phyloP scores from a whole-genome alignment of 73 alveolate species.

The Paramecium octaurelia region DNA sequence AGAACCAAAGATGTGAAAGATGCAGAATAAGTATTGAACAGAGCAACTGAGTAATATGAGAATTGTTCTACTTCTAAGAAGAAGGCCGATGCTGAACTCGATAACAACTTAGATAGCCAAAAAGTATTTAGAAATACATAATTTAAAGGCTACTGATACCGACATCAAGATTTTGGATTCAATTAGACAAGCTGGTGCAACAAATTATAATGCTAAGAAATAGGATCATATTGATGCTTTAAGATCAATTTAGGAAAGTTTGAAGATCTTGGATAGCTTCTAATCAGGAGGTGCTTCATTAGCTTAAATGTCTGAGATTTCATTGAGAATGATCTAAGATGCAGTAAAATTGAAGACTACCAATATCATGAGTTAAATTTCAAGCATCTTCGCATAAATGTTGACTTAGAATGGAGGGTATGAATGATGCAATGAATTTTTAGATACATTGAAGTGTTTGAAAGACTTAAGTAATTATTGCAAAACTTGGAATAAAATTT shows the following conservation, averaged over 20 bases:
- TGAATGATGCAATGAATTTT: neutral
- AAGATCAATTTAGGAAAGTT: slow-evolving; percentile 7
- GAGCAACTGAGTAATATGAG: slow-evolving; percentile 47
- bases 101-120: slow-evolving; percentile 9
- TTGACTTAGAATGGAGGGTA: slow-evolving; percentile 36
- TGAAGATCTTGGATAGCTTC: slow-evolving; percentile 20
- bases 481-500: slow-evolving; percentile 24
- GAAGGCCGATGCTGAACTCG: slow-evolving; percentile 28
- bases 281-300: slow-evolving; percentile 46
- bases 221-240: slow-evolving; percentile 41
- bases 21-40: slow-evolving; percentile 40
- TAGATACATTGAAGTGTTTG: slow-evolving; percentile 33
- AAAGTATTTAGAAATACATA: neutral
- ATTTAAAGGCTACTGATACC: neutral
- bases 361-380: neutral
- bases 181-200: slow-evolving; percentile 12
- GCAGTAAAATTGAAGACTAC: slow-evolving; percentile 20
- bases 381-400: slow-evolving; percentile 39
- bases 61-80: slow-evolving; percentile 29
- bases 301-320: slow-evolving; percentile 20
- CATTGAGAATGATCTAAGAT: slow-evolving; percentile 17
- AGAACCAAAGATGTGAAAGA: slow-evolving; percentile 44
- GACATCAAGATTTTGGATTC: slow-evolving; percentile 24
- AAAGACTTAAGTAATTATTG: slow-evolving; percentile 35
- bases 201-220: slow-evolving; percentile 26